Evolutionary conservation across 768 basidiomycete species (phyloP).

Genomic region (Cubamyces lactineus): DNA sequence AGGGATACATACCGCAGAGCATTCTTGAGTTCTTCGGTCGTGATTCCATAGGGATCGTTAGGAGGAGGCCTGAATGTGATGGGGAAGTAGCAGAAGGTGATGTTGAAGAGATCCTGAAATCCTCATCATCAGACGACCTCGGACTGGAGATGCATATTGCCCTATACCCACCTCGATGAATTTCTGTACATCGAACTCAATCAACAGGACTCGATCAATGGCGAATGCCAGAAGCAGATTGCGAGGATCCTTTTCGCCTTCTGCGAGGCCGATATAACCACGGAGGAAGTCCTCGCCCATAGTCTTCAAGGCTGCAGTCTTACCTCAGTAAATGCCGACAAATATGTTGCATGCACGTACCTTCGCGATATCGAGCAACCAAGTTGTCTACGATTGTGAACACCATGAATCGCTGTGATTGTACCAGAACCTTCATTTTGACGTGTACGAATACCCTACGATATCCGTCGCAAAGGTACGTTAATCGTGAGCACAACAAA

Average conservation of each 20-base stretch:
- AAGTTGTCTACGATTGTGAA: conserved; percentile 82
- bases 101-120: conserved; percentile 83
- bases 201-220: conserved; percentile 80
- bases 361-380: conserved; percentile 68
- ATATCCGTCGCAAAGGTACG: background rate
- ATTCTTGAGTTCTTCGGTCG: conserved; percentile 78
- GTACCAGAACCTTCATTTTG: conserved; percentile 79
- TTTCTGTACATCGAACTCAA: conserved; percentile 82
- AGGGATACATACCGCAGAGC: conserved; percentile 58
- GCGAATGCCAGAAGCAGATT: conserved; percentile 91
- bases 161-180: conserved; percentile 69
- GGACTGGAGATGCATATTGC: background rate
- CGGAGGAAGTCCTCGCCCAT: conserved; percentile 75
- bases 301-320: conserved; percentile 61
- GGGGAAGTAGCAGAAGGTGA: conserved; percentile 98
- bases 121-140: background rate
- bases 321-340: background rate
- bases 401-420: conserved; percentile 79
- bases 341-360: conserved; percentile 40
- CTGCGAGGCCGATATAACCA: conserved; percentile 78
- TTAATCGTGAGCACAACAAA: background rate
- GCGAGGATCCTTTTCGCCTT: conserved; percentile 97
- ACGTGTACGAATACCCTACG: conserved; percentile 75
- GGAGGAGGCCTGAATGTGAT: conserved; percentile 95
- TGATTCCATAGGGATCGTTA: conserved; percentile 92